Evolutionary conservation across 1,284 basidiomycete species (phyloP), one percentile per base, ranked within the genome.

Genomic region (Chalciporus sp.): DNA sequence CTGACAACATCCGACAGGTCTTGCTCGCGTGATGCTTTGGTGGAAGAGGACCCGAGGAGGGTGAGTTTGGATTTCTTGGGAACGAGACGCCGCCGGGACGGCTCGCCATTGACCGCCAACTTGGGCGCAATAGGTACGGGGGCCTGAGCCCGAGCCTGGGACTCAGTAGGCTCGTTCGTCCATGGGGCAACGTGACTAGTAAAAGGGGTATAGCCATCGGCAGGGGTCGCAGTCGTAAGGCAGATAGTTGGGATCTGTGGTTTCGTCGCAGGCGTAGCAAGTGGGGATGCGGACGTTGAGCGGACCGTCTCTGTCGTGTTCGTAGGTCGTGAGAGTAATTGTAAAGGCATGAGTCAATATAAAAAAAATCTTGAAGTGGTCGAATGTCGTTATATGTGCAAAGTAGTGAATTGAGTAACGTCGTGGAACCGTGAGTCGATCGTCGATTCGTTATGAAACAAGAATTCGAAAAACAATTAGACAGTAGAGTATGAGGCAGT

Each of bases 21-120:
- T 42, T 76, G 76, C 4, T 66, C 71, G 47, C 74, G 74, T 8
- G 73, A 68, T 60, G 73, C 69, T 61, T 72, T 76, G 40, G 51
- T 54, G 68, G 56, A 56, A 4, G 57, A 66, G 59, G 57, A 73
- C 61, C 71, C 72, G 19, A 88, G 78, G 19, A 88, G 72, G 28
- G 77, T 72, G 1, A 89, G 77, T 61, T 84, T 89, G 5, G 82
- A 85, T 67, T 88, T 89, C 72, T 88, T 90, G 11, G 85, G 88
- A n/a, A 89, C 83, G 57, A 90, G 78, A 16, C 81, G 81, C 55
- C 76, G 82, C 33, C 79, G 77, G 0, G 73, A 66, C 7, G 65
- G 58, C 17, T 65, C 63, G 9, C 67, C 58, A 31, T 66, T 65
- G 20, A 56, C 53, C 27, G 42, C 58, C 58, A 23, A 58, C 60